Conservation (phyloP, 2,329 filamentous ascomycete species). For the Alternaria arbusti region DNA sequence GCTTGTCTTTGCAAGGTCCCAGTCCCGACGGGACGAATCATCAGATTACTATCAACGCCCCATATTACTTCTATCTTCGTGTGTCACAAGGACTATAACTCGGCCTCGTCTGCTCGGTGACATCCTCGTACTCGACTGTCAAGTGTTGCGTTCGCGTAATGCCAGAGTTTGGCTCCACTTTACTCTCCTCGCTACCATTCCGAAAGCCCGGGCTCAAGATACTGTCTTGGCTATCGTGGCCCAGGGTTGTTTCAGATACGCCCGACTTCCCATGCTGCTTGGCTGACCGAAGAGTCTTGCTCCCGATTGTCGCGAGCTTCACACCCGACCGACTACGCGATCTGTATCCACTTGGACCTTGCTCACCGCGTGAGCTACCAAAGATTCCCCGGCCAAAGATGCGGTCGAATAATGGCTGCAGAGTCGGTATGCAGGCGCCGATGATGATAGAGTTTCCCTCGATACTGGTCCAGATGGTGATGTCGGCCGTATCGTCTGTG, state of each 20-base stretch:
- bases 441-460: constrained; percentile 4
- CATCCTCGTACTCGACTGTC: neutral
- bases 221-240: neutral
- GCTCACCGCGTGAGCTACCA: neutral
- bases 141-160: neutral
- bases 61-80: neutral
- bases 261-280: neutral
- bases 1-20: neutral
- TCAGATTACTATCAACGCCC: neutral
- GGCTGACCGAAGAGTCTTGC: neutral
- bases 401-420: neutral
- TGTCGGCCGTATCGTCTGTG: neutral
- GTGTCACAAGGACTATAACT: neutral
- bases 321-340: neutral
- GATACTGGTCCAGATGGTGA: constrained; percentile 4
- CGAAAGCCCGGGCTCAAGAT: neutral
- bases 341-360: neutral
- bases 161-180: neutral
- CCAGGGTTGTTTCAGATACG: neutral
- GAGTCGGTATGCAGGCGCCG: constrained; percentile 2
- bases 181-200: neutral
- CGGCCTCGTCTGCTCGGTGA: neutral
- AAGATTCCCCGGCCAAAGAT: neutral
- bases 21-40: neutral
- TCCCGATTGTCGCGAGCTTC: neutral